Percentiles rank a stretch among this genome's conserved stretches.
phyloP scores from a whole-genome alignment of 2,329 filamentous ascomycete genomes.

The Blastomyces silverae region DNA sequence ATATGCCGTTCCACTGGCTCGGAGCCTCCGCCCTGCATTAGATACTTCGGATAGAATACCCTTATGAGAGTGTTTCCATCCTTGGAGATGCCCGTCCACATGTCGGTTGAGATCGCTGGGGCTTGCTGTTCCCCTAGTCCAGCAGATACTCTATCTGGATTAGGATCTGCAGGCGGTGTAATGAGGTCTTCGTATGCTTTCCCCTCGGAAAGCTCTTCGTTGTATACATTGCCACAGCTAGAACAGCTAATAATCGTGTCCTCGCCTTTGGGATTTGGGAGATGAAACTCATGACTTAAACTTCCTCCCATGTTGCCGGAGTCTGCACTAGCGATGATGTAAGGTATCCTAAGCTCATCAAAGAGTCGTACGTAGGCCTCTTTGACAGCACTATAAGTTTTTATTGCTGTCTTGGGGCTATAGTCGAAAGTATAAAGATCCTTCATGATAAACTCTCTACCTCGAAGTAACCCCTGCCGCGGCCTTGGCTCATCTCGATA shows the following conservation, averaged over 20 bases:
- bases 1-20: constrained; percentile 39
- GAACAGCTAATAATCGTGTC: constrained; percentile 74
- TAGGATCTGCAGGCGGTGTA: constrained; percentile 15
- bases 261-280: constrained; percentile 71
- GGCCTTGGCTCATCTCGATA: constrained; percentile 90
- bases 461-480: constrained; percentile 76
- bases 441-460: constrained; percentile 95
- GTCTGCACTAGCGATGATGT: constrained; percentile 78
- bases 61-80: constrained; percentile 63
- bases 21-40: constrained; percentile 27
- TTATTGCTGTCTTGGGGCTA: constrained; percentile 59
- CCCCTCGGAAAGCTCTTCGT: constrained; percentile 71
- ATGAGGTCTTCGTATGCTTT: constrained; percentile 29
- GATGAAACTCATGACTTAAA: constrained; percentile 91
- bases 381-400: constrained; percentile 71
- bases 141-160: constrained; percentile 12
- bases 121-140: constrained; percentile 21
- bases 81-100: constrained; percentile 38
- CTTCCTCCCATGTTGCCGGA: constrained; percentile 95
- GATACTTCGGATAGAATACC: constrained; percentile 57
- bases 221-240: constrained; percentile 68
- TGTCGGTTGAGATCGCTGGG: constrained; percentile 33
- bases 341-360: constrained; percentile 72
- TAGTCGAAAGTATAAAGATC: constrained; percentile 94
- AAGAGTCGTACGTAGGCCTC: constrained; percentile 70